Evolutionary conservation across 331 rosid species (phyloP).

Genomic region (Phaseolus coccineus): DNA sequence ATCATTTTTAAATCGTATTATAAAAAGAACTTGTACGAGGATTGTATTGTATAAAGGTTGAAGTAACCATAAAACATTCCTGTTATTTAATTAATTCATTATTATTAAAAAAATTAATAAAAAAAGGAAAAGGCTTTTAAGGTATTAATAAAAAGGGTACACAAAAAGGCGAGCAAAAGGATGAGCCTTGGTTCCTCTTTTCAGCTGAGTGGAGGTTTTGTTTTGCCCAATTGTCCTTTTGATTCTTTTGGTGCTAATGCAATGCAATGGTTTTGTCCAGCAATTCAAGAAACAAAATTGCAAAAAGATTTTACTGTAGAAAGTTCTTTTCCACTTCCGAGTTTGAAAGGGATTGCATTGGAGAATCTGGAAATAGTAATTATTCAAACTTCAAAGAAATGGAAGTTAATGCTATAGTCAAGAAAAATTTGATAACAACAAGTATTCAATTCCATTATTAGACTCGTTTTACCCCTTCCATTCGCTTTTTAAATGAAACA

Average conservation of each 20-base stretch:
- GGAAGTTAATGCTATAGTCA: not conserved
- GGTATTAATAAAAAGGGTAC: slow-evolving; percentile 18
- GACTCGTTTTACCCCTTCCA: not conserved
- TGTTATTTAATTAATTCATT: too few species aligned
- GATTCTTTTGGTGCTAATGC: slow-evolving; percentile 48
- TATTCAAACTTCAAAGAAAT: slow-evolving; percentile 34
- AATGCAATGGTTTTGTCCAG: slow-evolving; percentile 36
- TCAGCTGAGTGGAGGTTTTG: slow-evolving; percentile 48
- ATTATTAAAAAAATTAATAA: too few species aligned
- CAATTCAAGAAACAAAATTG: slow-evolving; percentile 27
- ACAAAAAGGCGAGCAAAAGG: slow-evolving; percentile 44
- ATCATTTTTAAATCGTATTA: slow-evolving; percentile 17
- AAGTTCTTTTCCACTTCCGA: slow-evolving; percentile 40
- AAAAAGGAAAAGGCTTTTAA: too few species aligned
- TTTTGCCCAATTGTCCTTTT: slow-evolving; percentile 32
- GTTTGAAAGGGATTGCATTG: slow-evolving; percentile 23
- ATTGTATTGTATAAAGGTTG: too few species aligned
- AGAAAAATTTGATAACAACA: not conserved
- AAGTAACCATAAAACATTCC: too few species aligned
- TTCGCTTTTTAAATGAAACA: not conserved
- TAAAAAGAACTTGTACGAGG: too few species aligned
- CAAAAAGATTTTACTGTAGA: slow-evolving; percentile 15
- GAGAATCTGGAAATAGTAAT: slow-evolving; percentile 36
- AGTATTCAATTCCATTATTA: not conserved
- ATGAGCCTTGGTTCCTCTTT: slow-evolving; percentile 42